Percentiles rank a stretch among this genome's conserved stretches.
Evolutionary conservation across 2,329 filamentous ascomycete genomes (phyloP).

Genomic region (Penicillium verrucosum): DNA sequence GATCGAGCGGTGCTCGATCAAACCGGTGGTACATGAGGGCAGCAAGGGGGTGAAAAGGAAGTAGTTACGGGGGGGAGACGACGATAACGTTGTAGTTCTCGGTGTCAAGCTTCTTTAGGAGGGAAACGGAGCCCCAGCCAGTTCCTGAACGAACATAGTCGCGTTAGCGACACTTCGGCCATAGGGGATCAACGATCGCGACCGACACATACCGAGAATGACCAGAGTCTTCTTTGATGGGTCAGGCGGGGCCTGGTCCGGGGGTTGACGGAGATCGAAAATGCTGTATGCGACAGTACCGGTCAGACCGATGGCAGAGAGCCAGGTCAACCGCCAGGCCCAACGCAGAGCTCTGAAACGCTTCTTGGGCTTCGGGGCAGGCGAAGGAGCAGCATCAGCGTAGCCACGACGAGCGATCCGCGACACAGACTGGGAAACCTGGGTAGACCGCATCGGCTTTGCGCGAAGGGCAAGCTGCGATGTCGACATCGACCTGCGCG

Average conservation of each 20-base stretch:
- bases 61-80: slow-evolving; percentile 97
- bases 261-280: slow-evolving; percentile 77
- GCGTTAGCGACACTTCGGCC: slow-evolving; percentile 18
- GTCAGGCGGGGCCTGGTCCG: slow-evolving; percentile 74
- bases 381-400: slow-evolving; percentile 48
- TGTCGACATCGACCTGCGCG: slow-evolving; percentile 37
- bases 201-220: slow-evolving; percentile 68
- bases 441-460: slow-evolving; percentile 26
- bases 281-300: slow-evolving; percentile 76
- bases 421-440: slow-evolving; percentile 26
- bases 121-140: slow-evolving; percentile 92
- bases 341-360: slow-evolving; percentile 71
- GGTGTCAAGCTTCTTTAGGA: slow-evolving; percentile 97
- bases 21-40: slow-evolving; percentile 94
- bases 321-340: slow-evolving; percentile 77
- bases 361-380: slow-evolving; percentile 47
- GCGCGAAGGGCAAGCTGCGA: slow-evolving; percentile 25
- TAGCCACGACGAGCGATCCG: slow-evolving; percentile 48
- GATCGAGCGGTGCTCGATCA: slow-evolving; percentile 98
- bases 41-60: slow-evolving; percentile 98
- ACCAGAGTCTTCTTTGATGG: slow-evolving; percentile 95
- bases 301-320: slow-evolving; percentile 66
- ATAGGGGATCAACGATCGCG: slow-evolving; percentile 2
- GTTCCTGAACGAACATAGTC: slow-evolving; percentile 61
- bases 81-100: slow-evolving; percentile 99